A percentile compares a stretch with the other conserved stretches of the same genome.
phyloP scores from a whole-genome alignment of 202 grass and related monocot species.

The Digitaria exilis region DNA sequence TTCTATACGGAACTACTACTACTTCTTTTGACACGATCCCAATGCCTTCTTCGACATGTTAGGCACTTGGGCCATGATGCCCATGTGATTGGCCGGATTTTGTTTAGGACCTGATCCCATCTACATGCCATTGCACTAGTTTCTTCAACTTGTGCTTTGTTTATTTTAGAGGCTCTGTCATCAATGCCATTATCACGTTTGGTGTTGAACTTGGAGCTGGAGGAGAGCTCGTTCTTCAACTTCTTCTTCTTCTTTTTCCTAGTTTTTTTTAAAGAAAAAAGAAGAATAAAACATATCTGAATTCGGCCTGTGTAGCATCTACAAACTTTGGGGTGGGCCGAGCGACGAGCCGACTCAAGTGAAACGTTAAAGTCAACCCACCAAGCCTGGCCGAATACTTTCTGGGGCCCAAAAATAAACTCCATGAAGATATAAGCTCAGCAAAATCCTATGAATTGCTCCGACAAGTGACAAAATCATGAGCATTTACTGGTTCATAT shows the following conservation, averaged over 20 bases:
- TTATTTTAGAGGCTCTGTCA: slow-evolving; percentile 14
- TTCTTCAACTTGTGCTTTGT: slow-evolving; percentile 33
- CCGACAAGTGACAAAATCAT: neutral
- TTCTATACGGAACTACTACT: slow-evolving; percentile 17
- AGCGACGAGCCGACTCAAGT: neutral
- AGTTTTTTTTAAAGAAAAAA: neutral
- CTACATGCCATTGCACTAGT: neutral
- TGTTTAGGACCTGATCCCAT: neutral
- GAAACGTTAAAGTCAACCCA: neutral
- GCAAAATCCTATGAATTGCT: neutral
- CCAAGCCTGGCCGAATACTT: neutral
- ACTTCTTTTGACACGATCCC: neutral
- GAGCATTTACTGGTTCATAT: neutral
- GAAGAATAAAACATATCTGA: neutral
- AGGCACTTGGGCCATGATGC: neutral
- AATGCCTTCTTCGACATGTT: neutral
- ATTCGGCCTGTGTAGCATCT: neutral
- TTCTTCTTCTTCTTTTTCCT: neutral
- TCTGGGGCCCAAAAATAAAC: too few species aligned
- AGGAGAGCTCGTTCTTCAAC: too few species aligned
- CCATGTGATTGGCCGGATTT: slow-evolving; percentile 36
- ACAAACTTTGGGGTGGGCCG: neutral
- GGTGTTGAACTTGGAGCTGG: neutral
- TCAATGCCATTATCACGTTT: neutral
- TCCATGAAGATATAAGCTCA: too few species aligned